phyloP scores from a whole-genome alignment of 2,329 filamentous ascomycete species.

The Colletotrichum incanum region DNA sequence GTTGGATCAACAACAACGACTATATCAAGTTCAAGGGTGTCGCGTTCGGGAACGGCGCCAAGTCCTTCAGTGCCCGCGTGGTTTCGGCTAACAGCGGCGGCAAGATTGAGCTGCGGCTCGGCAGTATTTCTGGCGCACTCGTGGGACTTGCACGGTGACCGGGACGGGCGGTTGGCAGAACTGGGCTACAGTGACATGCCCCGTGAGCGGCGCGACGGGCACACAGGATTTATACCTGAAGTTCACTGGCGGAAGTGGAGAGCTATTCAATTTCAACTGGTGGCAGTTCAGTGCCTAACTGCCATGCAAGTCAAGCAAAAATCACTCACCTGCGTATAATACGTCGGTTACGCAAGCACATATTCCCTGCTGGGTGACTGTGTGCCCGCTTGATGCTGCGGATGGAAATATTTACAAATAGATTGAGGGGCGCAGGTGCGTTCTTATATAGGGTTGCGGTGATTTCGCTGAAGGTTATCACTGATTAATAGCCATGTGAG shows the following conservation, averaged over 20 bases:
- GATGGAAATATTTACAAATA: too few species aligned
- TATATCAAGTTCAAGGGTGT: slow-evolving; percentile 54
- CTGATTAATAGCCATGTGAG: too few species aligned
- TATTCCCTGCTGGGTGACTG: not conserved
- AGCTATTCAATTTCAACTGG: slow-evolving; percentile 47
- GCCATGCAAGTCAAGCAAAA: too few species aligned
- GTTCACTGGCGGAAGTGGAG: not conserved
- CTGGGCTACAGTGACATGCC: slow-evolving; percentile 46
- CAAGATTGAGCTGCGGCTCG: slow-evolving; percentile 50
- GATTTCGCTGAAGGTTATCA: too few species aligned
- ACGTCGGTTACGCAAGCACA: not conserved
- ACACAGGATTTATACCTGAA: not conserved
- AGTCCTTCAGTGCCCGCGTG: slow-evolving; percentile 47
- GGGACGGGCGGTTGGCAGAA: slow-evolving; percentile 49
- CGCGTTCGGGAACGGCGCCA: slow-evolving; percentile 49
- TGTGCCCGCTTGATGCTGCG: not conserved
- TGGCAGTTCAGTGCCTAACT: slow-evolving; percentile 45
- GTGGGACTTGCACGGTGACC: slow-evolving; percentile 49
- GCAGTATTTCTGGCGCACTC: slow-evolving; percentile 46
- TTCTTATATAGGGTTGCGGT: too few species aligned
- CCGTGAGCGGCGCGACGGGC: slow-evolving; percentile 44
- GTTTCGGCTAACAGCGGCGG: slow-evolving; percentile 42
- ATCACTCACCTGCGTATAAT: too few species aligned
- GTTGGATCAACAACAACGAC: slow-evolving; percentile 49
- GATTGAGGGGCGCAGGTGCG: too few species aligned